Base-by-base conservation (phyloP, 305 asterid species). In the Fraxinus velutina region DNA sequence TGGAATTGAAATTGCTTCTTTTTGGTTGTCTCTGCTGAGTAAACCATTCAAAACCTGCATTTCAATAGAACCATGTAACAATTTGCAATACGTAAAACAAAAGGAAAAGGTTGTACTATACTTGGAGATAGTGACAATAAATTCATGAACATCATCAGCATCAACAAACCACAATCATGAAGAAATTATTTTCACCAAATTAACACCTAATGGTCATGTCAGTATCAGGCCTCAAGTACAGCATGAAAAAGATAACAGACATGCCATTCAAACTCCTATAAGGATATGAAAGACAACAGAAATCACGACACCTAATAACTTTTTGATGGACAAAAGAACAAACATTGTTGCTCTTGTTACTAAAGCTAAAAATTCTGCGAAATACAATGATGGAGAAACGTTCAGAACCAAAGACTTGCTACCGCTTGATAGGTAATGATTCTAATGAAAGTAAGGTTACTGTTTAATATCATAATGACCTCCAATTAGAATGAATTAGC, bases 41-140 rank as follows among this genome's bases (percentile, higher is more conserved):
- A 95, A 86, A 81, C 99, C 99, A n/a, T 95, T 95, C 86, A 95
- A 86, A 85, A 95, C 98, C 99, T 95, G 93, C 89, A 87, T 74
- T 80, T 34, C 34, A 29, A 68, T 68, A 29, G 21, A 68, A 68
- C 74, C 74, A 68, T 29, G 74, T 29, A 68, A 68, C 37, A 68
- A 68, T 68, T 27, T 27, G 7, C 74, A 68, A 68, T 68, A 29
- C 74, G 30, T 68, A 5, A 29, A 29, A 68, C 21, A 27, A 24
- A 62, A 62, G 72, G 72, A 62, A 22, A 62, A 62, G 72, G 6
- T 62, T 62, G 71, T 62, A 62, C n/a, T 24, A 62, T 22, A 62
- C 33, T 62, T 22, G 72, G 33, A 62, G 17, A 62, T 22, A 24
- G 33, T 9, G 33, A 62, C 72, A 62, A 62, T 60, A 7, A 29